Base-by-base conservation (phyloP, 2,329 filamentous ascomycete species). In the Penicillium sp. region DNA sequence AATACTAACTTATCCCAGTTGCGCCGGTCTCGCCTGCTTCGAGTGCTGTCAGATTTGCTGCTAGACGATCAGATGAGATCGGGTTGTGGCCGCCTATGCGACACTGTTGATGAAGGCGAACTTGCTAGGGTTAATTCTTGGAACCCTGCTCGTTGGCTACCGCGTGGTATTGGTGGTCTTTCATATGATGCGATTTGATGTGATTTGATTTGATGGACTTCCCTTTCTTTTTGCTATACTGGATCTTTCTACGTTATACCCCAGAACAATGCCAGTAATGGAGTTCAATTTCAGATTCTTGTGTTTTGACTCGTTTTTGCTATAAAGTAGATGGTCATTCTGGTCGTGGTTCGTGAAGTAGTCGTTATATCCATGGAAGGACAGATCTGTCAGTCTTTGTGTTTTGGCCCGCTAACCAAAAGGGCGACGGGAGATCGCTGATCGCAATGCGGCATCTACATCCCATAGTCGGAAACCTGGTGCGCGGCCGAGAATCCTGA, bases 21-120 rank as follows among this genome's bases (percentile, higher is more conserved):
- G 70, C 51, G 70, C 70, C 46, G 70, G 70, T 64, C 52, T 72
- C 44, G 61, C 63, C 49, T 71, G 69, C 49, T 72, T 71, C 61
- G 69, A 72, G 61, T 69, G 67, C 61, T 69, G 64, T 47, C 69
- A 72, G 59, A 66, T 65, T 44, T 72, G 70, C 66, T 72, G 69
- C 53, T 72, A 72, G 52, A 58, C 31, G 18, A 22, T 39, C 35
- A 13, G n/a, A 34, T 34, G 14, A 31, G 22, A 43, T 14, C 26
- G 16, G 18, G 18, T 22, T 22, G 38, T 55, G 39, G 16, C 45
- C 24, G 18, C 32, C 22, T 18, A 55, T 29, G 38, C 26, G 16
- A n/a, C 29, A 35, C 10, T 34, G 16, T 43, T 20, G 26, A 50
- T 40, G 8, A 8, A 10, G 7, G 20, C 13, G 13, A 4, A 16